Conservation (phyloP, 169 alveolate genomes). For the Plasmodium sp. region DNA sequence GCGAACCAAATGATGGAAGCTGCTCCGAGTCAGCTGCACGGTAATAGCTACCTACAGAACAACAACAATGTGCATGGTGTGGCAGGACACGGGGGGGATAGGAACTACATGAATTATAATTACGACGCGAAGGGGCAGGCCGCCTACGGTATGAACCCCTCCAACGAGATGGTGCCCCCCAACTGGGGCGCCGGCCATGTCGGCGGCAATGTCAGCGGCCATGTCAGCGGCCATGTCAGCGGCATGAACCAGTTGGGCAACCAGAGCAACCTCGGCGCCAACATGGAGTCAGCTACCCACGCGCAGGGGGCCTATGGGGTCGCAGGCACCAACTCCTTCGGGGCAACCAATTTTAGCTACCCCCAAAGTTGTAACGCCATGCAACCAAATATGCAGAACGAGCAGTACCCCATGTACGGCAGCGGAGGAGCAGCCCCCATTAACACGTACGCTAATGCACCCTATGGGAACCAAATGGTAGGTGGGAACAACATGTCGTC, state of each 20-base stretch:
- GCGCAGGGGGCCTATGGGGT: background rate
- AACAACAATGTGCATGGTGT: background rate
- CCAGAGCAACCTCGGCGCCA: background rate
- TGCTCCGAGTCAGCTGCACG: background rate
- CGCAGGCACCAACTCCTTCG: background rate
- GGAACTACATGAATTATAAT: background rate
- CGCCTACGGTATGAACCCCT: background rate
- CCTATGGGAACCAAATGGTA: background rate
- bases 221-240: background rate
- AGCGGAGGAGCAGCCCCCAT: background rate
- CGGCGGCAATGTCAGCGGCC: background rate
- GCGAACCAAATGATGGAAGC: background rate
- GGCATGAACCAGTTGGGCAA: background rate
- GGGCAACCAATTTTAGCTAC: background rate
- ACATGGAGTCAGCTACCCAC: background rate
- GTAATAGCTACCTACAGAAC: background rate
- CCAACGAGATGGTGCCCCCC: background rate
- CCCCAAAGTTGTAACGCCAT: background rate
- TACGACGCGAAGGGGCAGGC: background rate
- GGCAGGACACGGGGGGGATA: background rate
- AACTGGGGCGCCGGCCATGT: background rate
- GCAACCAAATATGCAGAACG: background rate
- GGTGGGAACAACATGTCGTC: background rate
- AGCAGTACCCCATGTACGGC: background rate
- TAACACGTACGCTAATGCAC: background rate